phyloP scores from a whole-genome alignment of 106 monocot species.

The Chionographis japonica region DNA sequence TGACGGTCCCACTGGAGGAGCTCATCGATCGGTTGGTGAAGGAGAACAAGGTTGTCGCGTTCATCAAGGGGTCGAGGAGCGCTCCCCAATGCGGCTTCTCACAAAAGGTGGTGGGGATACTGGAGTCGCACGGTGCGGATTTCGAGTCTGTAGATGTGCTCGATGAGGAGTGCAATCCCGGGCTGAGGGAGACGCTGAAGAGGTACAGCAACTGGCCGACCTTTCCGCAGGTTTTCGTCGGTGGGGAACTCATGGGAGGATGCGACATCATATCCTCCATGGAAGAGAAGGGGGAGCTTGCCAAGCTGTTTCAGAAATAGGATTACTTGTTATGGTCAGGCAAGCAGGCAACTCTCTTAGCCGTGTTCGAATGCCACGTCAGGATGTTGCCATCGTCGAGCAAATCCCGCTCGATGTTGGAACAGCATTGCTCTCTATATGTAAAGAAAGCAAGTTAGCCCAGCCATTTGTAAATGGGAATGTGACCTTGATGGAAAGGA shows the following conservation, averaged over 20 bases:
- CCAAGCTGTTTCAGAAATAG: conserved; percentile 45
- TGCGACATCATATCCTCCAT: conserved; percentile 85
- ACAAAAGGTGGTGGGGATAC: conserved; percentile 76
- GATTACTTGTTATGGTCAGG: neutral
- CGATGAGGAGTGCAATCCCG: conserved; percentile 82
- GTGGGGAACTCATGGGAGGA: conserved; percentile 89
- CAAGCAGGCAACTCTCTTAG: too few relatives aligned
- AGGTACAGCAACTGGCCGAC: conserved; percentile 97
- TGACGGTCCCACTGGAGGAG: conserved; percentile 75
- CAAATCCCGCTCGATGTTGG: too few relatives aligned
- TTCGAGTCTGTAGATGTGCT: conserved; percentile 84
- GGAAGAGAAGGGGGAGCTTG: conserved; percentile 79
- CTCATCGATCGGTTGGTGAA: conserved; percentile 83
- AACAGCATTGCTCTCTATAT: too few relatives aligned
- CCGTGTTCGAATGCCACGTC: too few relatives aligned
- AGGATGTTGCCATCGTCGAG: too few relatives aligned
- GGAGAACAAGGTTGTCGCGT: conserved; percentile 84
- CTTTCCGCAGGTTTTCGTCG: conserved; percentile 82
- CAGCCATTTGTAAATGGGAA: too few relatives aligned
- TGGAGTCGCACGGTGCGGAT: conserved; percentile 72
- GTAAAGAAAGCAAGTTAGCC: too few relatives aligned
- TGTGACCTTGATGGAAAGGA: too few relatives aligned
- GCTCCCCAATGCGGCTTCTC: conserved; percentile 94
- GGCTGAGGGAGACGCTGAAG: conserved; percentile 85
- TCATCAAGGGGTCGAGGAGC: conserved; percentile 91